These are phyloP conservation scores for Neophaeococcomyces mojaviensis DNA, from an alignment of 2,329 filamentous ascomycete genomes.

Conservation along the genomic window DNA sequence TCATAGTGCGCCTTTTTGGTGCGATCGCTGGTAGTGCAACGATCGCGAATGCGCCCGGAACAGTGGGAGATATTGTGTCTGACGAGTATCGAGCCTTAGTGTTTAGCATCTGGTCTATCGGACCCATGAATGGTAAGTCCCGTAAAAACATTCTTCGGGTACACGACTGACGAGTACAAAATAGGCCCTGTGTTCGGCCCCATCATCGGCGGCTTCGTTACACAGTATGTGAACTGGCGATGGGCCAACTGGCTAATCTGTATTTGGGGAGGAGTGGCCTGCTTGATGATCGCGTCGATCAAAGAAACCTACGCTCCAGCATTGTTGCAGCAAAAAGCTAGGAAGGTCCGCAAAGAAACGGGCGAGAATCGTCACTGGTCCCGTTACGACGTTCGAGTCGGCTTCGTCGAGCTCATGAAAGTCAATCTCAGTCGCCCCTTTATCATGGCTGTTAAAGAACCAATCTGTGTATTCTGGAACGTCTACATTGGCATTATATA, in stretches of 20 bases:
- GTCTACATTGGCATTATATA: constrained; percentile 70
- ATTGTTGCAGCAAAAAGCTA: constrained; percentile 61
- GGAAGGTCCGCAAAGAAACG: constrained; percentile 56
- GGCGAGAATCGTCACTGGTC: constrained; percentile 69
- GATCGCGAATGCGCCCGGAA: constrained; percentile 76
- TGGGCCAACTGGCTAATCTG: constrained; percentile 79
- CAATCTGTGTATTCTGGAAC: constrained; percentile 76
- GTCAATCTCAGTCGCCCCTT: constrained; percentile 72
- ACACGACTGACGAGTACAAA: neutral
- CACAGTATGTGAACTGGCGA: constrained; percentile 64
- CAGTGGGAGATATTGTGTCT: constrained; percentile 72
- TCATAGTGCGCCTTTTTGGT: constrained; percentile 68
- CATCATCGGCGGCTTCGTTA: constrained; percentile 74
- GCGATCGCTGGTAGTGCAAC: constrained; percentile 70
- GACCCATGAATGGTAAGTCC: constrained; percentile 58
- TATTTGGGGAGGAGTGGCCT: constrained; percentile 60
- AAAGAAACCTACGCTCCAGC: constrained; percentile 71
- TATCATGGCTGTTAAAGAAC: constrained; percentile 68
- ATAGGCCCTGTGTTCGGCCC: constrained; percentile 46
- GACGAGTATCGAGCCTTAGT: constrained; percentile 75
- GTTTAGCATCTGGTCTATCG: constrained; percentile 75
- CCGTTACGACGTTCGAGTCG: constrained; percentile 66
- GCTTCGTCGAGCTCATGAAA: constrained; percentile 60
- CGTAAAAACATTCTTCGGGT: constrained; percentile 44
- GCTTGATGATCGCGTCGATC: constrained; percentile 51